phyloP scores from a whole-genome alignment of 2,329 filamentous ascomycete species.

The Xylogone sp. region DNA sequence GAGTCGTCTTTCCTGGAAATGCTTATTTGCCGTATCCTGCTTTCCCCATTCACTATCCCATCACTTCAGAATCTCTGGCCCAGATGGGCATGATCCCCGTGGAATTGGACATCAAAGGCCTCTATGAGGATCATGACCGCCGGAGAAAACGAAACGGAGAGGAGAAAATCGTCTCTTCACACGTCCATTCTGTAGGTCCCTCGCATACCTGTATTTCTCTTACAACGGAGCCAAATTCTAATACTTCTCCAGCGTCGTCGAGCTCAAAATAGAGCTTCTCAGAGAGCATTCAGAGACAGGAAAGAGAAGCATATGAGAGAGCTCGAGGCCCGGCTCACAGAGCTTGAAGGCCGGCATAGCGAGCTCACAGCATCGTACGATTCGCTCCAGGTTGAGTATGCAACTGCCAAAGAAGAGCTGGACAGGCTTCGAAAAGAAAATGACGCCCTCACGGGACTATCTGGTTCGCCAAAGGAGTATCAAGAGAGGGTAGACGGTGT shows the following conservation, averaged over 20 bases:
- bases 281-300: conserved; percentile 57
- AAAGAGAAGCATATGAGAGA: conserved; percentile 64
- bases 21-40: conserved; percentile 19
- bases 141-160: conserved; percentile 23
- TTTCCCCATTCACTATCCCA: conserved; percentile 25
- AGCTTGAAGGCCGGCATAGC: conserved; percentile 51
- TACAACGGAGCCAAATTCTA: too few relatives aligned
- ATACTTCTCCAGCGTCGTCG: conserved; percentile 55
- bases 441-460: conserved; percentile 7
- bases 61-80: conserved; percentile 16
- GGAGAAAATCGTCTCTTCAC: conserved; percentile 26
- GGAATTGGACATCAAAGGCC: conserved; percentile 27
- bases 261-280: conserved; percentile 58
- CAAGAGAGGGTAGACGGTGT: conserved; percentile 20
- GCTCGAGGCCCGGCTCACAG: conserved; percentile 52
- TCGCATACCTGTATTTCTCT: background rate
- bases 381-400: conserved; percentile 37
- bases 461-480: conserved; percentile 14
- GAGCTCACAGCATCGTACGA: conserved; percentile 51
- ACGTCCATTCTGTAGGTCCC: conserved; percentile 28
- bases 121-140: conserved; percentile 30
- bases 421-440: conserved; percentile 23
- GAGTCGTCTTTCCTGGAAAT: conserved; percentile 10
- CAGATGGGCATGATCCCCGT: conserved; percentile 26
- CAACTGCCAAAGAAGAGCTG: conserved; percentile 25